These are phyloP conservation scores for Hansenula sp. DNA, from an alignment of 1,139 yeast species.

Conservation along the genomic window DNA sequence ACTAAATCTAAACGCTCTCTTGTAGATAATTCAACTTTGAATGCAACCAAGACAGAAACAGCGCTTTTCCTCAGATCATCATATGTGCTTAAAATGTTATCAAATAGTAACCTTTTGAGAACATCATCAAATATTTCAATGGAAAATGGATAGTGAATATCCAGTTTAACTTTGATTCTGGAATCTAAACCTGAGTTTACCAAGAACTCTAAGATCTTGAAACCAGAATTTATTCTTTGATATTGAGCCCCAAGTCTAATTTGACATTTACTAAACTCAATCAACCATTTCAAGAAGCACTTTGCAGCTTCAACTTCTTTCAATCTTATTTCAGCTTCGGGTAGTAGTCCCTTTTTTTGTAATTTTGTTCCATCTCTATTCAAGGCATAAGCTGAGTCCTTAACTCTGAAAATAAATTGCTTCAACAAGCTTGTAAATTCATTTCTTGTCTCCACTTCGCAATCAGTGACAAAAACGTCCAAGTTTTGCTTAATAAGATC, in stretches of 20 bases:
- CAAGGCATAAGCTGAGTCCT: conserved; percentile 61
- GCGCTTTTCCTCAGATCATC: conserved; percentile 67
- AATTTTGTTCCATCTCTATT: conserved; percentile 44
- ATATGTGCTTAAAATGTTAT: conserved; percentile 64
- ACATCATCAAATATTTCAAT: conserved; percentile 37
- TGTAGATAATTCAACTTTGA: conserved; percentile 26
- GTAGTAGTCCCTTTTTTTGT: conserved; percentile 31
- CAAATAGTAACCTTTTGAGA: conserved; percentile 47
- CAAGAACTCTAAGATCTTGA: conserved; percentile 44
- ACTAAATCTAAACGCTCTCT: conserved; percentile 28
- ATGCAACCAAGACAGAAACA: conserved; percentile 45
- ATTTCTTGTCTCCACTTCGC: conserved; percentile 64
- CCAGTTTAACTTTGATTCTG: conserved; percentile 35
- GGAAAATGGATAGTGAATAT: conserved; percentile 41
- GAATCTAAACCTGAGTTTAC: conserved; percentile 49
- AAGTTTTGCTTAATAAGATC: conserved; percentile 39
- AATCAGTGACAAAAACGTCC: conserved; percentile 53
- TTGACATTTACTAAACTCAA: conserved; percentile 36
- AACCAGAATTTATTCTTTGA: conserved; percentile 51
- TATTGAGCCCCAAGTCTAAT: conserved; percentile 69
- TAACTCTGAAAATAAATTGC: conserved; percentile 56
- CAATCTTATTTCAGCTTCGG: conserved; percentile 29
- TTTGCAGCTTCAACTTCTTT: conserved; percentile 29
- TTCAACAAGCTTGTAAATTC: conserved; percentile 58
- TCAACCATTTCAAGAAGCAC: conserved; percentile 41